A percentile compares a stretch with the other conserved stretches of the same genome.
phyloP scores from a whole-genome alignment of 768 basidiomycete species.

The Tephrocybe sp. region DNA sequence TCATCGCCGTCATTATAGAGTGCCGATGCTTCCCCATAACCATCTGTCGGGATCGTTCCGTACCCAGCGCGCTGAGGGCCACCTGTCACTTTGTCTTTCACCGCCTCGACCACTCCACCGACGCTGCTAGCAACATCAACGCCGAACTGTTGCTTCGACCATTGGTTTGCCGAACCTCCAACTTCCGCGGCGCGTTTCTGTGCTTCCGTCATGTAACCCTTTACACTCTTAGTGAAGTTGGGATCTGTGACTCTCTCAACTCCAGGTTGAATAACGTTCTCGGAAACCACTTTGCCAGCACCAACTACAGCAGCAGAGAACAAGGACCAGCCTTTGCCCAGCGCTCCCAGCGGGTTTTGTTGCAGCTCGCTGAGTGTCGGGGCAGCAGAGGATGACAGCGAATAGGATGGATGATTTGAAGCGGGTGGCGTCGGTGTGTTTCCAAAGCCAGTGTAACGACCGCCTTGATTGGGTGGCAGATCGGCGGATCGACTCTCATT shows the following conservation, averaged over 20 bases:
- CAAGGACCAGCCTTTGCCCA: constrained; percentile 96
- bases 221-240: constrained; percentile 68
- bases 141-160: constrained; percentile 75
- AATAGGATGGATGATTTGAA: constrained; percentile 62
- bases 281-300: constrained; percentile 75
- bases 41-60: constrained; percentile 41
- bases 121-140: constrained; percentile 83
- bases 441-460: constrained; percentile 91
- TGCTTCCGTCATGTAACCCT: constrained; percentile 69
- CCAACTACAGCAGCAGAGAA: constrained; percentile 82
- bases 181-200: constrained; percentile 60
- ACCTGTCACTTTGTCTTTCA: constrained; percentile 50
- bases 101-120: constrained; percentile 63
- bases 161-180: constrained; percentile 67
- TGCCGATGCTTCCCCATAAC: constrained; percentile 55
- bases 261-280: constrained; percentile 89
- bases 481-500: constrained; percentile 78
- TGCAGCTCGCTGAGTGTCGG: constrained; percentile 82
- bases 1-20: constrained; percentile 66
- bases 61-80: constrained; percentile 55
- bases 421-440: constrained; percentile 67
- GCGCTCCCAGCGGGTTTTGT: constrained; percentile 78
- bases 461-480: constrained; percentile 91
- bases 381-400: constrained; percentile 74
- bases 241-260: constrained; percentile 82